These are phyloP conservation scores for Gossypium bickii DNA, from an alignment of 345 rosid species.

Conservation along the genomic window DNA sequence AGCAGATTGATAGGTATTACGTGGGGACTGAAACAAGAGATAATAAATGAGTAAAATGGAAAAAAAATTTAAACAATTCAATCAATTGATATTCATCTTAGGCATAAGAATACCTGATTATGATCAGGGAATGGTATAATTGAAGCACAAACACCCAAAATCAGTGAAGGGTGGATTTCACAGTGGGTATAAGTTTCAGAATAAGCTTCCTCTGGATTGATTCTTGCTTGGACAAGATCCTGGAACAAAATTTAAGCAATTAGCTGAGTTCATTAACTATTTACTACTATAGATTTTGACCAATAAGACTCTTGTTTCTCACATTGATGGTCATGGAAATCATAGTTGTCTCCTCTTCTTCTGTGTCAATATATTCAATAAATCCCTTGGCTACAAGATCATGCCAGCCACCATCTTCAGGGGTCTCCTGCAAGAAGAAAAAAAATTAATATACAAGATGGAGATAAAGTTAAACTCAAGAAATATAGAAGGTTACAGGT, in stretches of 20 bases:
- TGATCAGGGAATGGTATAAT: conserved; percentile 99
- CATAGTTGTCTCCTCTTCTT: conserved; percentile 99
- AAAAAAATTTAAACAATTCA: not conserved
- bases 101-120: conserved; percentile 65
- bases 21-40: conserved; percentile 66
- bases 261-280: not conserved
- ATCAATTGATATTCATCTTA: conserved; percentile 7
- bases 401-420: conserved; percentile 94
- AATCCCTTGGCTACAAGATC: conserved; percentile 84
- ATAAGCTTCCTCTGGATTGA: conserved; percentile 73
- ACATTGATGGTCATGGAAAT: conserved; percentile 98
- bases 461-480: not conserved
- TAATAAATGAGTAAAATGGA: conserved; percentile 11
- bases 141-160: conserved; percentile 96
- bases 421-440: conserved; percentile 52
- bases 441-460: conserved; percentile 8
- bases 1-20: conserved; percentile 98
- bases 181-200: conserved; percentile 90
- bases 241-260: conserved; percentile 23
- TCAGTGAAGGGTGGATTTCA: conserved; percentile 96
- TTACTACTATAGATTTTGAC: not conserved
- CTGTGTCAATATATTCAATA: conserved; percentile 92
- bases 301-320: conserved; percentile 27
- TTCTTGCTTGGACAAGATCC: conserved; percentile 92
- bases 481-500: not conserved